Conservation (phyloP, 2,329 filamentous ascomycete species). For the Dryadomyces quercivorus region DNA sequence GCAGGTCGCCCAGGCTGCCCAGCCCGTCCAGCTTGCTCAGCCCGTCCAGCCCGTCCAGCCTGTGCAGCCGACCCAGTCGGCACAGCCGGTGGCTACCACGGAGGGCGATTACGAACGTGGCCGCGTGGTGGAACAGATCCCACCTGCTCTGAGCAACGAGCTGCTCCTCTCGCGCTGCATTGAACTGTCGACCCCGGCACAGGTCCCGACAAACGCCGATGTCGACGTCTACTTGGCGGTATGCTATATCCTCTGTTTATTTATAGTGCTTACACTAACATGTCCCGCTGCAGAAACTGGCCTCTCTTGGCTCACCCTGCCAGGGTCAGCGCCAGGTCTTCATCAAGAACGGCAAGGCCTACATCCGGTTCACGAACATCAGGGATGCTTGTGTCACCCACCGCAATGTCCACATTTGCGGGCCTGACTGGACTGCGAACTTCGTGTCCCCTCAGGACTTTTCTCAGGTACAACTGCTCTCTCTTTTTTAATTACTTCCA, state of each 20-base stretch:
- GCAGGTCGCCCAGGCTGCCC: too few species aligned
- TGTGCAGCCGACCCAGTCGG: not conserved
- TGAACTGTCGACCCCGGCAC: conserved; percentile 22
- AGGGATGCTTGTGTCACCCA: conserved; percentile 42
- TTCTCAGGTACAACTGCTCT: conserved; percentile 20
- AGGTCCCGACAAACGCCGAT: conserved; percentile 21
- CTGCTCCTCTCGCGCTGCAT: conserved; percentile 33
- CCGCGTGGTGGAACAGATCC: conserved; percentile 14
- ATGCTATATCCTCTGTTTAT: conserved; percentile 12
- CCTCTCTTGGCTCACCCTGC: conserved; percentile 20
- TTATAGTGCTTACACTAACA: conserved; percentile 7
- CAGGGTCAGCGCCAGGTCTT: conserved; percentile 26
- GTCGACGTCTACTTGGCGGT: conserved; percentile 34
- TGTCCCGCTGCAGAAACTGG: conserved; percentile 24
- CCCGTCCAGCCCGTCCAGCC: too few species aligned
- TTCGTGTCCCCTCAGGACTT: conserved; percentile 33
- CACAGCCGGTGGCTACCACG: not conserved
- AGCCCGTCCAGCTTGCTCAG: too few species aligned
- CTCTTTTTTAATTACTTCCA: not conserved
- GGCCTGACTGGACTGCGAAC: conserved; percentile 32
- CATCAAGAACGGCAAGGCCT: conserved; percentile 28
- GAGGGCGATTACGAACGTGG: not conserved
- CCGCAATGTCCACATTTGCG: conserved; percentile 29
- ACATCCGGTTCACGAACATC: conserved; percentile 47
- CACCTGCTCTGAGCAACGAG: conserved; percentile 30